These are phyloP conservation scores for Aspergillus oerlinghausenensis DNA, from an alignment of 2,329 filamentous ascomycete genomes.

Conservation along the genomic window DNA sequence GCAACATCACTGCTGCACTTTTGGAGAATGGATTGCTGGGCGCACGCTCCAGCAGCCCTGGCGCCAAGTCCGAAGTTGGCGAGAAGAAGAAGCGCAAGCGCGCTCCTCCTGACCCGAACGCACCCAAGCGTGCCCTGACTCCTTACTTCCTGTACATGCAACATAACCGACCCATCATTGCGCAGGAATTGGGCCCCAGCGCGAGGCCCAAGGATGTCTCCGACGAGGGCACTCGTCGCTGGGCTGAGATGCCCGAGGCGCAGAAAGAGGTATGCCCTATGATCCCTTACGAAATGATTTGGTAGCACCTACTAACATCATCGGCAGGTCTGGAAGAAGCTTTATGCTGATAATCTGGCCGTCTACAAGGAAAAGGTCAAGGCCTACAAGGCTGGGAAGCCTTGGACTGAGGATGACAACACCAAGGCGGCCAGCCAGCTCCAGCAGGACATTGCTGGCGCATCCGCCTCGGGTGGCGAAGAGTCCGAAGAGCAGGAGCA, in stretches of 20 bases:
- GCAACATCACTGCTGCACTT: slow-evolving; percentile 39
- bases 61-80: slow-evolving; percentile 45
- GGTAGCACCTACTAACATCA: slow-evolving; percentile 4
- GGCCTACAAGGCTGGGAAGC: slow-evolving; percentile 52
- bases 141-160: slow-evolving; percentile 96
- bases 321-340: slow-evolving; percentile 50
- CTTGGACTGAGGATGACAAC: slow-evolving; percentile 40
- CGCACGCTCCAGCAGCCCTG: slow-evolving; percentile 33
- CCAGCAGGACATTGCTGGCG: slow-evolving; percentile 38
- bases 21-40: slow-evolving; percentile 42
- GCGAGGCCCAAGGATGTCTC: slow-evolving; percentile 82
- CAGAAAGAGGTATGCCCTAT: slow-evolving; percentile 62
- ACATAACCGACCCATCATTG: slow-evolving; percentile 77
- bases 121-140: slow-evolving; percentile 87
- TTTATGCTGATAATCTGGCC: slow-evolving; percentile 55
- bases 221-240: slow-evolving; percentile 79
- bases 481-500: slow-evolving; percentile 29
- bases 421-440: slow-evolving; percentile 40
- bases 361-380: slow-evolving; percentile 53
- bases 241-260: slow-evolving; percentile 68
- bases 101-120: slow-evolving; percentile 81
- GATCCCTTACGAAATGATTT: too few relatives aligned
- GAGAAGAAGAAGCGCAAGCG: slow-evolving; percentile 89
- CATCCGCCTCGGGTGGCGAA: slow-evolving; percentile 28
- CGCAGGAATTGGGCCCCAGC: slow-evolving; percentile 67